These are phyloP conservation scores for Erodium texanum DNA, from an alignment of 441 rosid species.

Conservation along the genomic window DNA sequence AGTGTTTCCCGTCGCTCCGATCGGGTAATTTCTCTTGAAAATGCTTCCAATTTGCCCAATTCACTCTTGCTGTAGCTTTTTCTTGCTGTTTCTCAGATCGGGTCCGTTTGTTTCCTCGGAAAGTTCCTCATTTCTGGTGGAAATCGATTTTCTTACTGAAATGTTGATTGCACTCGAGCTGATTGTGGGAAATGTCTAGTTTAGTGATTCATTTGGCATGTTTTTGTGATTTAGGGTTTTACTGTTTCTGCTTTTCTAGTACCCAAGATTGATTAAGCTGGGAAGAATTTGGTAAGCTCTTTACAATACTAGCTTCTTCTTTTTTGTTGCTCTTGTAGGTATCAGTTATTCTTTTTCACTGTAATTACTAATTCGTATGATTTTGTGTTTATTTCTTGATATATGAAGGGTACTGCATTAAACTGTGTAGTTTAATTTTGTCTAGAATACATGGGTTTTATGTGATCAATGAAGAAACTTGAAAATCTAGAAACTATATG, in stretches of 20 bases:
- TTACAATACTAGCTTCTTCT: background rate
- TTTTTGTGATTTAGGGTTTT: background rate
- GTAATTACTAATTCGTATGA: background rate
- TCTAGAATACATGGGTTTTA: background rate
- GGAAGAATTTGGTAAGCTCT: constrained; percentile 19
- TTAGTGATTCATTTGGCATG: background rate
- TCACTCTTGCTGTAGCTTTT: background rate
- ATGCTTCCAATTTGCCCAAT: background rate
- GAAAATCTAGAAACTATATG: background rate
- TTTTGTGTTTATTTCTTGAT: background rate
- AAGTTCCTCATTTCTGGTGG: constrained; percentile 14
- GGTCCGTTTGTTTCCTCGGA: background rate
- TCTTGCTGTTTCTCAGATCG: constrained; percentile 17
- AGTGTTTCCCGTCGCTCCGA: constrained; percentile 1
- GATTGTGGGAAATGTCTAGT: constrained; percentile 5
- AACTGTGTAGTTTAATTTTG: background rate
- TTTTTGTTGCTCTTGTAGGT: background rate
- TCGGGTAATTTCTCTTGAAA: constrained; percentile 14
- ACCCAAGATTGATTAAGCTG: constrained; percentile 25
- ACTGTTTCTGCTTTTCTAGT: constrained; percentile 13
- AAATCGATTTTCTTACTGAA: background rate
- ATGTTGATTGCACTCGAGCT: constrained; percentile 1
- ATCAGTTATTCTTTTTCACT: background rate
- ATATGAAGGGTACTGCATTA: no score
- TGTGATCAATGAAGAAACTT: background rate